A percentile compares a stretch with the other conserved stretches of the same genome.
Evolutionary conservation across 1,139 yeast species (phyloP).

Genomic region (Komagataea norvegica): DNA sequence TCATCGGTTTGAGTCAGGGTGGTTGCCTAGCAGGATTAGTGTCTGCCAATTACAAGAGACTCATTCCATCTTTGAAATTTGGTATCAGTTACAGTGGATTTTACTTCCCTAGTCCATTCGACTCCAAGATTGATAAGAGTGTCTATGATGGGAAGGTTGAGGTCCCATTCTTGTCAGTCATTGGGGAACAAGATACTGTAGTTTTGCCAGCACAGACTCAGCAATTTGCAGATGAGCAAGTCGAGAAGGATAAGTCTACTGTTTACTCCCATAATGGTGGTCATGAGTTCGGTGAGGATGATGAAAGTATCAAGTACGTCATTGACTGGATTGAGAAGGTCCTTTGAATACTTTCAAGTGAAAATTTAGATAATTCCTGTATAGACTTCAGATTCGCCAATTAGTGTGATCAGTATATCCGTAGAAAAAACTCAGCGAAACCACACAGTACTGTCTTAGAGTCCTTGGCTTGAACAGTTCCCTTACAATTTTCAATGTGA

Average conservation of each 20-base stretch:
- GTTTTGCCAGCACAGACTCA: slow-evolving; percentile 5
- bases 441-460: no score
- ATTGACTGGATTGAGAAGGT: slow-evolving; percentile 6
- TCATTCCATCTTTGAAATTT: slow-evolving; percentile 12
- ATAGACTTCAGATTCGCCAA: no score
- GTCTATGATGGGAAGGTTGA: slow-evolving; percentile 8
- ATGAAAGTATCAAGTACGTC: not conserved
- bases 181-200: slow-evolving; percentile 7
- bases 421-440: no score
- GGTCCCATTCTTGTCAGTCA: slow-evolving; percentile 9
- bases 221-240: slow-evolving; percentile 3
- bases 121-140: not conserved
- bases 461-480: no score
- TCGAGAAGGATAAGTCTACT: not conserved
- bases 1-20: slow-evolving; percentile 14
- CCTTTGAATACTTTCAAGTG: not conserved
- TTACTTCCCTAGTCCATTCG: slow-evolving; percentile 4
- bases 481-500: no score
- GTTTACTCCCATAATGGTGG: slow-evolving; percentile 7
- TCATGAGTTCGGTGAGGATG: slow-evolving; percentile 10
- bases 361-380: no score
- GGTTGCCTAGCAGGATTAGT: slow-evolving; percentile 8
- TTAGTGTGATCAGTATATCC: no score
- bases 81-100: slow-evolving; percentile 10
- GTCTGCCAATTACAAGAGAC: slow-evolving; percentile 8